Base-by-base conservation (phyloP, 176 grass and related monocot species). In the Oryza rufipogon region DNA sequence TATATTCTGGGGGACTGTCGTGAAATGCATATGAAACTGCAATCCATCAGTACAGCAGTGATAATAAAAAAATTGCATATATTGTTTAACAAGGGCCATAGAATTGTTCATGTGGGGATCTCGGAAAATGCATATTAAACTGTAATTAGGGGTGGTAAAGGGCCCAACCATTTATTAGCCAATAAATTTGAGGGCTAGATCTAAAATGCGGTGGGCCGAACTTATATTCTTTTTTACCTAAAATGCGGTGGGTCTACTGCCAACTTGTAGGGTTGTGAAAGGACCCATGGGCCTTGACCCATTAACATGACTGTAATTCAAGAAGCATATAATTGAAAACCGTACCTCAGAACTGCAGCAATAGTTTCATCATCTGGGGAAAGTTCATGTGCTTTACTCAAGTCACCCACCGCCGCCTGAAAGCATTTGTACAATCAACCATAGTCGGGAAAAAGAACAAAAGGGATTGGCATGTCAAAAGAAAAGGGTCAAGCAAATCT, bases 281-380 rank as follows among this genome's bases (percentile, higher is more conserved):
- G 4, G 36, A 6, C 36, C 36, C 36, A 38, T 38, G 36, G 5
- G 36, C 6, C 36, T 36, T 36, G 5, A 38, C 36, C 36, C 36
- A 38, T 38, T 38, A 38, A 4, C 36, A 38, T 38, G 36, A 38
- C 36, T 38, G 36, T 10, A 23, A 7, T 58, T 63, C 58, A 63
- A 60, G 17, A 60, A 63, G 58, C 58, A n/a, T 63, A 23, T 23
- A 22, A 23, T 11, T 23, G 48, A 47, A 66, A 48, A 56, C 49
- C n/a, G 46, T 92, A 99, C 96, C 91, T 96, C 30, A 92, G 71
- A 82, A 92, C 90, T 70, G 83, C 90, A 81, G 93, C 96, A 86
- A 99, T 99, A 74, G 96, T 99, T 88, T 96, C 96, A 94, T 99
- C 96, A 54, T 96, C 90, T 34, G 93, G 91, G 54, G 78, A 94